A percentile compares a stretch with the other conserved stretches of the same genome.
phyloP scores from a whole-genome alignment of 2,329 filamentous ascomycete species.

The Ramichloridium luteum region DNA sequence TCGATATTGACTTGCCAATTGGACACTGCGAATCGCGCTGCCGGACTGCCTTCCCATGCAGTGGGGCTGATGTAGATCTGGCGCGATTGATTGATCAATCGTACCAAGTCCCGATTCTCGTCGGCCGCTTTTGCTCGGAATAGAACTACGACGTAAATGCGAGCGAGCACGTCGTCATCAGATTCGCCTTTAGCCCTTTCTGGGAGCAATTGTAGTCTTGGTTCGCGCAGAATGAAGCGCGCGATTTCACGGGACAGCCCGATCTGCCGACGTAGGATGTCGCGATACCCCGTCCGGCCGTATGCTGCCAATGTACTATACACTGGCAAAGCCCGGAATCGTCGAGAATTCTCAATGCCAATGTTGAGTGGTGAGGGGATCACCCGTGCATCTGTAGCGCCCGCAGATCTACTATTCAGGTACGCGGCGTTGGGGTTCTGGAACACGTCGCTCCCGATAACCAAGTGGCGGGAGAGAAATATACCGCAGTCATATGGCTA shows the following conservation, averaged over 20 bases:
- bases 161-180: conserved; percentile 32
- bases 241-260: conserved; percentile 57
- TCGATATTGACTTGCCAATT: conserved; percentile 69
- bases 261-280: conserved; percentile 62
- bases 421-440: conserved; percentile 80
- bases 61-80: conserved; percentile 78
- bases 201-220: conserved; percentile 56
- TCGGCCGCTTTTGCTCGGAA: conserved; percentile 57
- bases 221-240: conserved; percentile 46
- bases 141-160: conserved; percentile 59
- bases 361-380: conserved; percentile 78
- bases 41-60: conserved; percentile 58
- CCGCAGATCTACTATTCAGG: conserved; percentile 37
- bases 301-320: conserved; percentile 70
- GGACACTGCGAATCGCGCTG: conserved; percentile 71
- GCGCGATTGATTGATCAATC: conserved; percentile 58
- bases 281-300: conserved; percentile 54
- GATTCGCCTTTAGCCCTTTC: conserved; percentile 19
- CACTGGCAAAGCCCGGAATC: conserved; percentile 80
- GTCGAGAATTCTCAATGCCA: conserved; percentile 79
- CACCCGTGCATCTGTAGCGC: conserved; percentile 14
- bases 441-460: conserved; percentile 53
- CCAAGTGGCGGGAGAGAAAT: conserved; percentile 60
- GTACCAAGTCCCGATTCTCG: conserved; percentile 55
- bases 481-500: conserved; percentile 84